Conservation (phyloP, 2,329 filamentous ascomycete genomes). For the Davidsoniella virescens region DNA sequence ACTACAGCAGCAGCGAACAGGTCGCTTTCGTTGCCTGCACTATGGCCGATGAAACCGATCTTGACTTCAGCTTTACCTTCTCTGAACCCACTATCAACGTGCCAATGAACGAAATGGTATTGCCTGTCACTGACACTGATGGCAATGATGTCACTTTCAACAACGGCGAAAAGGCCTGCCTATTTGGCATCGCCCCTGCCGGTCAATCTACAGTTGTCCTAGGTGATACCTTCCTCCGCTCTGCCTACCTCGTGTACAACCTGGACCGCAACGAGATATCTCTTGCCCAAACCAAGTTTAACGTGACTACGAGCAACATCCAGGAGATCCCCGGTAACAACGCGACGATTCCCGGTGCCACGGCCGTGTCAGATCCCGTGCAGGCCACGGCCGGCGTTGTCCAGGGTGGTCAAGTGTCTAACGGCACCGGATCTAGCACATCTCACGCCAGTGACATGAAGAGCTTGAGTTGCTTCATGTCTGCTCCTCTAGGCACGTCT, state of each 20-base stretch:
- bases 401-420: constrained; percentile 5
- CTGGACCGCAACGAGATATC: constrained; percentile 55
- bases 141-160: constrained; percentile 34
- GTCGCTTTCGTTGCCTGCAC: constrained; percentile 47
- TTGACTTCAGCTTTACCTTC: constrained; percentile 28
- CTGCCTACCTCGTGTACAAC: constrained; percentile 63
- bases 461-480: constrained; percentile 12
- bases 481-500: background rate
- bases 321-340: constrained; percentile 37
- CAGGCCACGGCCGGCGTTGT: constrained; percentile 30
- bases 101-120: constrained; percentile 40
- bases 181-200: constrained; percentile 51
- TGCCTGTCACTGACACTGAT: constrained; percentile 31
- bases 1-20: constrained; percentile 35
- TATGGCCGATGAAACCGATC: constrained; percentile 31
- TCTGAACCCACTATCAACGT: constrained; percentile 36
- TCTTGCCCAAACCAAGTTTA: constrained; percentile 50
- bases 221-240: constrained; percentile 59
- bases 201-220: constrained; percentile 41
- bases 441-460: background rate
- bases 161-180: constrained; percentile 40
- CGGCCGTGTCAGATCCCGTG: constrained; percentile 31
- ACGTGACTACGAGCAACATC: constrained; percentile 30
- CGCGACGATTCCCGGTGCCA: constrained; percentile 37
- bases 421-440: background rate